These are phyloP conservation scores for Colletotrichum lindemuthianum DNA, from an alignment of 2,329 filamentous ascomycete genomes.

Conservation along the genomic window DNA sequence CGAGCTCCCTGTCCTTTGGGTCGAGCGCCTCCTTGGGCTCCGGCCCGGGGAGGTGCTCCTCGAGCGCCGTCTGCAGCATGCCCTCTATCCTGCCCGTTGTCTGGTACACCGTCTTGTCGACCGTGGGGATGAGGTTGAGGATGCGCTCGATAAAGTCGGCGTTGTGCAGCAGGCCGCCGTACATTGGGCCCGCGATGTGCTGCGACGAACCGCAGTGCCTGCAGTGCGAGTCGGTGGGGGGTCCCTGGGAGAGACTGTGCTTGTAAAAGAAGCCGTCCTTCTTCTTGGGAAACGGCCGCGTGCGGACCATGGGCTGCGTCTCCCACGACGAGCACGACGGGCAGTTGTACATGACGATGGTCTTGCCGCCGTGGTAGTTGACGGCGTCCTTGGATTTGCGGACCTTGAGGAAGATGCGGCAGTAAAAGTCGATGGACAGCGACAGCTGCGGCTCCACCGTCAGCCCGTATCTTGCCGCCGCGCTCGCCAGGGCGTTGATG, in stretches of 20 bases:
- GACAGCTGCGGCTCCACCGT: constrained; percentile 91
- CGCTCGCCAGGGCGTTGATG: constrained; percentile 80
- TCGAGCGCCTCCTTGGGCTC: constrained; percentile 50
- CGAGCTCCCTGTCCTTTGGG: constrained; percentile 61
- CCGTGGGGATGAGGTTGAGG: constrained; percentile 74
- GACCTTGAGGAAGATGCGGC: constrained; percentile 86
- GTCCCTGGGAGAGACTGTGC: constrained; percentile 77
- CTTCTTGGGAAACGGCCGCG: constrained; percentile 74
- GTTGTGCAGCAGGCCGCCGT: constrained; percentile 88
- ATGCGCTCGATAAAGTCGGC: constrained; percentile 83
- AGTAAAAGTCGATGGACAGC: constrained; percentile 95
- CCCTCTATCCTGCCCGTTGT: constrained; percentile 86
- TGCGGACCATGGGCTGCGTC: constrained; percentile 80
- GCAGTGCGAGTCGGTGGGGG: constrained; percentile 73
- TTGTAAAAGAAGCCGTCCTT: constrained; percentile 79
- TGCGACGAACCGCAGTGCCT: constrained; percentile 87
- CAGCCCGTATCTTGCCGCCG: constrained; percentile 86
- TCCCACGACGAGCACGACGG: constrained; percentile 91
- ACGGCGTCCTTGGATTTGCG: constrained; percentile 83
- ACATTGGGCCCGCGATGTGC: constrained; percentile 95
- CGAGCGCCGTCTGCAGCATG: constrained; percentile 88
- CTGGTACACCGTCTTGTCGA: constrained; percentile 76
- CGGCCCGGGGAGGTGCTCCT: constrained; percentile 67
- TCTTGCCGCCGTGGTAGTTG: constrained; percentile 90
- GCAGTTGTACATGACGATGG: constrained; percentile 93